Evolutionary conservation across 2,329 filamentous ascomycete genomes (phyloP), one percentile per base, ranked within the genome.

Genomic region (Zopfia rhizophila): DNA sequence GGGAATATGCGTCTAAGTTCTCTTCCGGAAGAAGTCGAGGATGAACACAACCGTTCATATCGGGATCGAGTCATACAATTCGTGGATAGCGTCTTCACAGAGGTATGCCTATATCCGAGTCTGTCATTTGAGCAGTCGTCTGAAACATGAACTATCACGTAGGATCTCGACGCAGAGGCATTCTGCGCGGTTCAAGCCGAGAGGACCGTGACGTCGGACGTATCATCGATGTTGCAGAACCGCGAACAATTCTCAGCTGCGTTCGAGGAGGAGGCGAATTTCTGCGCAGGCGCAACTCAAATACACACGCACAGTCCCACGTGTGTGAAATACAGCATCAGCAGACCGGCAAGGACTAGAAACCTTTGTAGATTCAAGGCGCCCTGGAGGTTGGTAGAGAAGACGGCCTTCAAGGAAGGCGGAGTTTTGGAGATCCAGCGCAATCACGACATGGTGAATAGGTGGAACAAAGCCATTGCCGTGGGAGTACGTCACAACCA

Each of bases 321-420:
- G 18, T 37, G 33, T n/a, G 7, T 37, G 17, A 37, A 37, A 16
- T 37, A 37, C 33, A 22, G 18, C 33, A 37, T 37, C 33, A 16
- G 17, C 5, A 37, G 17, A 24, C 17, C 33, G 14, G 33, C 33
- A 7, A 37, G 8, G 17, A 37, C 4, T 11, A 37, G 33, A 16
- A n/a, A 37, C 7, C 33, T 37, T 21, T 37, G 17, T 13, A 37
- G 33, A n/a, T 37, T 37, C 33, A 37, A 37, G 17, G 33, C 33
- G 18, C 33, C 33, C 11, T 37, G 33, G 17, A 37, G 14, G 18
- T 22, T 37, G 33, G 33, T 37, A 5, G 33, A 37, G 18, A 37
- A 16, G 14, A 37, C 33, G 18, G 7, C 33, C 13, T 37, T 37
- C 17, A 37, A 4, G 14, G 17, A 37, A n/a, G 33, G 13, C 14